phyloP scores from a whole-genome alignment of 2,329 filamentous ascomycete genomes.

The Colletotrichum neosansevieriae region DNA sequence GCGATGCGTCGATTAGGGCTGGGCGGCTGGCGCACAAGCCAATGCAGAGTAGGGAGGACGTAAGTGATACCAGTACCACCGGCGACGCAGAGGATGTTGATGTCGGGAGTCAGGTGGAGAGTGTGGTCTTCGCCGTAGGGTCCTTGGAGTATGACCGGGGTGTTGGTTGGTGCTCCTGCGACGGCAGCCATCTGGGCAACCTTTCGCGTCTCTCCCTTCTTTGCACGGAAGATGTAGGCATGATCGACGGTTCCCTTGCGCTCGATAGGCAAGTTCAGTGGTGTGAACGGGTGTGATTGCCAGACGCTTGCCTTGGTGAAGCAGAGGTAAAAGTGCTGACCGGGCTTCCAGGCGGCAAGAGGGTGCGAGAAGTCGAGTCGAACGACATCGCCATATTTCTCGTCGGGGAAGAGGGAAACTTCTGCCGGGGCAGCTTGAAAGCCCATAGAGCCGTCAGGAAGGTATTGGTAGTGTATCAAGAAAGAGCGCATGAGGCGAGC shows the following conservation, averaged over 20 bases:
- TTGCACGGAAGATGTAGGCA: slow-evolving; percentile 69
- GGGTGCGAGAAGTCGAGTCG: slow-evolving; percentile 74
- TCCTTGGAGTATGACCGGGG: slow-evolving; percentile 71
- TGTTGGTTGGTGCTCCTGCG: slow-evolving; percentile 47
- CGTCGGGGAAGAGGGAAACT: slow-evolving; percentile 66
- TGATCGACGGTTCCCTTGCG: slow-evolving; percentile 58
- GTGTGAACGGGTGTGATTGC: slow-evolving; percentile 80
- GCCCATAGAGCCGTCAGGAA: slow-evolving; percentile 58
- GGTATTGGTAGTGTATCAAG: slow-evolving; percentile 63
- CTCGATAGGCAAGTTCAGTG: slow-evolving; percentile 64
- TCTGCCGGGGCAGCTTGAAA: slow-evolving; percentile 67
- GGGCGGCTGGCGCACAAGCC: slow-evolving; percentile 44
- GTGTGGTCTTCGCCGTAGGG: slow-evolving; percentile 69
- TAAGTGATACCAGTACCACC: slow-evolving; percentile 57
- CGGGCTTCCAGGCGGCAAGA: slow-evolving; percentile 72
- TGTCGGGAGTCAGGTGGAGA: slow-evolving; percentile 53
- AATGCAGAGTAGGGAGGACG: slow-evolving; percentile 56
- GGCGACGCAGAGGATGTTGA: slow-evolving; percentile 55
- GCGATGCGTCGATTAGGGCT: slow-evolving; percentile 45
- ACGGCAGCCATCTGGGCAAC: slow-evolving; percentile 58
- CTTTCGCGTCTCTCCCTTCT: slow-evolving; percentile 69
- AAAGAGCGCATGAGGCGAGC: slow-evolving; percentile 68
- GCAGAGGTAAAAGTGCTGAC: slow-evolving; percentile 79
- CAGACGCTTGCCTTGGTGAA: slow-evolving; percentile 76
- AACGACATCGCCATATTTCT: slow-evolving; percentile 70